A percentile compares a stretch with the other conserved stretches of the same genome.
Evolutionary conservation across 352 stramenopile genomes (phyloP).

Genomic region (Pythium myriotylum): DNA sequence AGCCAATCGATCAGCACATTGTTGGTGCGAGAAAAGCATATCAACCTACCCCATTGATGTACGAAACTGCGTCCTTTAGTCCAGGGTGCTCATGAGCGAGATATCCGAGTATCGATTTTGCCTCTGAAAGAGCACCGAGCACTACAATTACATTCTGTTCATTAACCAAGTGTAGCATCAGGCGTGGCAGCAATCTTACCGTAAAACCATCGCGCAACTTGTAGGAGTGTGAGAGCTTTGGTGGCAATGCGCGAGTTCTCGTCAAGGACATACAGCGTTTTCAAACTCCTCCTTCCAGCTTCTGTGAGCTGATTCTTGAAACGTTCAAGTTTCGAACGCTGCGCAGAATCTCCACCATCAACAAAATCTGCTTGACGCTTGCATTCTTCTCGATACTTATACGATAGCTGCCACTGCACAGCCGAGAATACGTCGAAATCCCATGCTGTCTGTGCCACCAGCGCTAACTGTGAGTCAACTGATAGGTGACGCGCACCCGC

Average conservation of each 20-base stretch:
- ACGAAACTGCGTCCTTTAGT: conserved; percentile 21
- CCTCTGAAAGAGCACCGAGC: background rate
- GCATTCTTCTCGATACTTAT: conserved; percentile 25
- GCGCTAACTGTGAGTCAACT: conserved; percentile 41
- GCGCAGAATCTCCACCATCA: too few relatives aligned
- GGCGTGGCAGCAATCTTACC: conserved; percentile 33
- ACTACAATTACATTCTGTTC: background rate
- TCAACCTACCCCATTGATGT: conserved; percentile 13
- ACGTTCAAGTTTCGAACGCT: background rate
- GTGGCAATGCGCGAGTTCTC: conserved; percentile 21
- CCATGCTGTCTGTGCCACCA: conserved; percentile 65
- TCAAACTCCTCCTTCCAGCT: conserved; percentile 41
- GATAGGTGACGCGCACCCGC: conserved; percentile 48
- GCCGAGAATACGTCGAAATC: conserved; percentile 78
- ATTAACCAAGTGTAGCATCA: too few relatives aligned
- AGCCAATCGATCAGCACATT: background rate
- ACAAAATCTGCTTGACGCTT: conserved; percentile 1
- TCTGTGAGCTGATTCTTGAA: conserved; percentile 29
- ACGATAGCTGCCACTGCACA: conserved; percentile 63
- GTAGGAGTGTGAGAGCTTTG: conserved; percentile 31
- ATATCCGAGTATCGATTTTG: background rate
- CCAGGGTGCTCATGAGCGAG: background rate
- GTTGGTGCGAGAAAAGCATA: background rate
- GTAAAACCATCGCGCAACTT: conserved; percentile 77
- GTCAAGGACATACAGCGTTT: conserved; percentile 64